Base-by-base conservation (phyloP, 78 protist genomes). In the Planoprotostelium fungivorum region DNA sequence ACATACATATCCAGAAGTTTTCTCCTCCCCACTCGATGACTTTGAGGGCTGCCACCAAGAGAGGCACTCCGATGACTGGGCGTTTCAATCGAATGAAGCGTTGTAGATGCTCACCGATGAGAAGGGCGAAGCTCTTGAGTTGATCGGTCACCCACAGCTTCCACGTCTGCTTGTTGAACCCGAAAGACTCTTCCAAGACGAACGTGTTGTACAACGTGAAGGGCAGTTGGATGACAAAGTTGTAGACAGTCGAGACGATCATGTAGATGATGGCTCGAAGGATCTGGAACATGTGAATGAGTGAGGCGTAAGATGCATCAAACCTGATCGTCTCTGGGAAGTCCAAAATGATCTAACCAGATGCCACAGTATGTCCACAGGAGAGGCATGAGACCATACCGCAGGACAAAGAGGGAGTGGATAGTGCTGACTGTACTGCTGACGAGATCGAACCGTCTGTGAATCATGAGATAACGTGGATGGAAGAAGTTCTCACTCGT, bases 111-210 rank as follows among this genome's bases (percentile, higher is more conserved):
- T 90, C 35, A 89, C 10, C 87, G n/a, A 90, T 35, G 25, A 34
- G 37, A 34, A 94, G 88, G 1, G 83, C 36, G 28, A 87, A 23
- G 31, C 5, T 0, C 90, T 89, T 90, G 38, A 89, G 5, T 51
- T 31, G 37, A 38, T 95, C 95, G 34, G 0, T 29, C 37, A 73
- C 16, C 35, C 35, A 95, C 35, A 89, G 29, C 83, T 34, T 38
- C 0, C 29, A 9, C 29, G 97, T 93, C 93, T 88, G 92, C 36
- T 87, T 94, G 87, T 97, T 97, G 91, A 94, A 95, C 34, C 97
- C 98, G 87, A 90, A 91, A 29, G 87, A 84, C 38, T 92, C 95
- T 86, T 97, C 98, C n/a, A 97, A 37, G 25, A 95, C 93, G 51
- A 97, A 97, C 63, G 93, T 83, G 35, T 38, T 36, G 86, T 95